Base-by-base conservation (phyloP, 2,329 filamentous ascomycete genomes). In the Penicillium decumbens region DNA sequence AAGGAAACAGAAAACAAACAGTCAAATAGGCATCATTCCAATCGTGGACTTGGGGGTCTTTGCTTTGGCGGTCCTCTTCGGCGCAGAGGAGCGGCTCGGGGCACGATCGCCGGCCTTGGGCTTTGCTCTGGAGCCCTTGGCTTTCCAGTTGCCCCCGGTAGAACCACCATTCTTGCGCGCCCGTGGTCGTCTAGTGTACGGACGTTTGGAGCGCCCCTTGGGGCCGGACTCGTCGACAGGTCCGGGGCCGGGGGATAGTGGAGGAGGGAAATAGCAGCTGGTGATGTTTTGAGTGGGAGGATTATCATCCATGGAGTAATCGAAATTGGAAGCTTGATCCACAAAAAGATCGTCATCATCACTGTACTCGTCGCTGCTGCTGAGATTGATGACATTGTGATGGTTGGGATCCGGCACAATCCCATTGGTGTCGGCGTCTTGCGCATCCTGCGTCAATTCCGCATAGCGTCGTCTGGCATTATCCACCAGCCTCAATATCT, bases 381-480 rank as follows among this genome's bases (percentile, higher is more conserved):
- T 72, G 45, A 74, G 64, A 45, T 69, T 71, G 53, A 75, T 68
- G 43, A 72, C 72, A 52, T 74, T 76, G 47, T 71, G 70, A 43
- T 75, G 73, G 37, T 75, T 74, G 8, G 67, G 71, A 53, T 74
- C 72, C 23, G 68, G 69, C 20, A 74, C 65, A 62, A 70, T 59
- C 33, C 77, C 77, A 54, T 82, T 79, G 2, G 74, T 76, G 27
- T 73, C 62, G 3, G 67, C 67, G 18, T 77, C 73, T 62, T 73
- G 61, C 4, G 67, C 67, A 18, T 77, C 73, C 62, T 72, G 56
- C 58, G 68, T 71, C 55, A 77, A 63, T 48, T 73, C 71, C 15
- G 71, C 63, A 47, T 75, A 76, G 23, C 69, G 65, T 23, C 66
- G 62, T 43, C 68, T 66, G 23, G 73, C 68, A 45, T 68, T 65